phyloP scores from a whole-genome alignment of 495 filamentous ascomycete species.

The Penicillium salamii region DNA sequence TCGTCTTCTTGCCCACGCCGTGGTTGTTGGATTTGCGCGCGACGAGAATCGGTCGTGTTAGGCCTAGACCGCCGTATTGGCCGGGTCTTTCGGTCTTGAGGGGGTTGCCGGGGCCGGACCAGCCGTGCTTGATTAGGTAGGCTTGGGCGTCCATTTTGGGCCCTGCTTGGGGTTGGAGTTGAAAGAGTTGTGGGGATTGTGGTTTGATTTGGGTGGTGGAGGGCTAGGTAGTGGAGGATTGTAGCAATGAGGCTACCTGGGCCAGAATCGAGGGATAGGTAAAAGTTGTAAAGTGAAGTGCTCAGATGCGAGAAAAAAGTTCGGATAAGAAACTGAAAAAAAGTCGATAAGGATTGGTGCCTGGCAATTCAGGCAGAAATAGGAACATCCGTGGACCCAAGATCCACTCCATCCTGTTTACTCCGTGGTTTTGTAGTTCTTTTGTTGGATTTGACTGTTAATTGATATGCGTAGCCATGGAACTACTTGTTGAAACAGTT shows the following conservation, averaged over 20 bases:
- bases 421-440: no score
- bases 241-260: no score
- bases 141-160: conserved; percentile 63
- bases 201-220: no score
- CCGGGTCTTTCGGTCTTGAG: conserved; percentile 63
- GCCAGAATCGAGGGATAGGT: no score
- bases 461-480: no score
- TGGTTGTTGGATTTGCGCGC: conserved; percentile 65
- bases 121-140: conserved; percentile 72
- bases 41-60: conserved; percentile 66
- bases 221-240: no score
- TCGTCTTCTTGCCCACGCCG: conserved; percentile 68
- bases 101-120: conserved; percentile 72
- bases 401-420: no score
- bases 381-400: no score
- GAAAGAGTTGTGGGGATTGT: background rate
- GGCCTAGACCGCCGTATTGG: conserved; percentile 58
- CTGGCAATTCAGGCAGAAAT: background rate
- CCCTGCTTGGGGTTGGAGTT: background rate
- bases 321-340: no score
- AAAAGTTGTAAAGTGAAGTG: background rate
- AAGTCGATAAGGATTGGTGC: conserved; percentile 3
- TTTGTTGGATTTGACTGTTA: no score
- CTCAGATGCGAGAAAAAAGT: conserved; percentile 2
- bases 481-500: no score